These are phyloP conservation scores for Glycyrrhiza uralensis DNA, from an alignment of 306 rosid species.

Conservation along the genomic window DNA sequence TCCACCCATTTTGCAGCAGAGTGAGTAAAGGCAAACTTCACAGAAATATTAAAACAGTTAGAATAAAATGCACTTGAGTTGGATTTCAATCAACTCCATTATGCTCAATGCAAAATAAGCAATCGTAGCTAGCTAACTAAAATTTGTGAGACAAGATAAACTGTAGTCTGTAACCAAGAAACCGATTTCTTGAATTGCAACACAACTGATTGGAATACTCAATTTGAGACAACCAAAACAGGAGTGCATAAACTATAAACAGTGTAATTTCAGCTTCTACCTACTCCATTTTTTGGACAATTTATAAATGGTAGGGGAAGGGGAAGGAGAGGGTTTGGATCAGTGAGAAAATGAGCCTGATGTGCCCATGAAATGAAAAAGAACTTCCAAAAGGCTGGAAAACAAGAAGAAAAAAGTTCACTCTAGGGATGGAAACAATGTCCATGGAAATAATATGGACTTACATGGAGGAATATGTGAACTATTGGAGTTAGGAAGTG, in stretches of 20 bases:
- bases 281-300: neutral
- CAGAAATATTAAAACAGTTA: neutral
- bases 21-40: neutral
- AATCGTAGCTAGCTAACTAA: neutral
- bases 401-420: neutral
- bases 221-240: neutral
- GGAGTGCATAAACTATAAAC: neutral
- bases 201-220: neutral
- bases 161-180: neutral
- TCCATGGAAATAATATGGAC: constrained; percentile 17
- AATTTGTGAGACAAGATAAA: neutral
- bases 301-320: neutral
- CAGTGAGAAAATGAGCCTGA: neutral
- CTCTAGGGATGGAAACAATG: neutral
- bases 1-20: neutral
- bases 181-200: constrained; percentile 34
- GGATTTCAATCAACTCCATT: neutral
- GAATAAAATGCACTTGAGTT: neutral
- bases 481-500: constrained; percentile 61
- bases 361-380: neutral
- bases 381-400: neutral
- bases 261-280: neutral
- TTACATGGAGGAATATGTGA: constrained; percentile 54
- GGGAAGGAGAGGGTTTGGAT: neutral
- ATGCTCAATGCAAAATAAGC: neutral